phyloP scores from a whole-genome alignment of 2,329 filamentous ascomycete species.

The Pseudogymnoascus sp. region DNA sequence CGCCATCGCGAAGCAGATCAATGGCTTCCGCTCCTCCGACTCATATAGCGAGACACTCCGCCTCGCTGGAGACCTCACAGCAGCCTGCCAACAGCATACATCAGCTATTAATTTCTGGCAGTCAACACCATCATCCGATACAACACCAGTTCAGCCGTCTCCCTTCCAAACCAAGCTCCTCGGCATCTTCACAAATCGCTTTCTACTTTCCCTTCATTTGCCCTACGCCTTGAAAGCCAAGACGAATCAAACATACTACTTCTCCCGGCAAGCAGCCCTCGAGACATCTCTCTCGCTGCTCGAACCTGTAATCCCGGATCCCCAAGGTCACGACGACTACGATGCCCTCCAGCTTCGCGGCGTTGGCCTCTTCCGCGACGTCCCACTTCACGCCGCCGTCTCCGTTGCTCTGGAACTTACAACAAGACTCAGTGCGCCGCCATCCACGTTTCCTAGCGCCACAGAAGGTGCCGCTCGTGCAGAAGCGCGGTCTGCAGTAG shows the following conservation, averaged over 20 bases:
- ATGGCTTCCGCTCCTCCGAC: slow-evolving; percentile 36
- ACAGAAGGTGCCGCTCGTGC: slow-evolving; percentile 29
- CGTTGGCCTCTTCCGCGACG: slow-evolving; percentile 37
- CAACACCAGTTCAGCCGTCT: background rate
- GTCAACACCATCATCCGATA: background rate
- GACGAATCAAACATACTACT: slow-evolving; percentile 38
- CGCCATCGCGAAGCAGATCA: slow-evolving; percentile 38
- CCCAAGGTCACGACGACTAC: slow-evolving; percentile 24
- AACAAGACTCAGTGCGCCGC: slow-evolving; percentile 34
- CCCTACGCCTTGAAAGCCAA: slow-evolving; percentile 37
- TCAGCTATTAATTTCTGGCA: background rate
- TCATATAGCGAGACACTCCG: slow-evolving; percentile 42
- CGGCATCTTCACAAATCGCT: slow-evolving; percentile 44
- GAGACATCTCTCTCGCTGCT: slow-evolving; percentile 32
- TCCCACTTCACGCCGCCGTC: slow-evolving; percentile 33
- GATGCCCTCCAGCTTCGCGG: slow-evolving; percentile 31
- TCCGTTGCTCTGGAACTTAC: slow-evolving; percentile 41
- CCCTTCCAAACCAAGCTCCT: slow-evolving; percentile 41
- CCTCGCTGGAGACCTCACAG: slow-evolving; percentile 38
- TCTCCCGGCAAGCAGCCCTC: slow-evolving; percentile 39
- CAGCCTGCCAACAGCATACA: slow-evolving; percentile 1
- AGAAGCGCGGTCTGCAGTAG: slow-evolving; percentile 6
- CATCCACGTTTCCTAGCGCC: slow-evolving; percentile 6
- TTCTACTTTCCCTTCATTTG: slow-evolving; percentile 45
- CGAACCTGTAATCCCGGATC: background rate